A percentile compares a stretch with the other conserved stretches of the same genome.
These are phyloP conservation scores for Leucocoprinus sp. DNA, from an alignment of 768 basidiomycete species.

Conservation along the genomic window DNA sequence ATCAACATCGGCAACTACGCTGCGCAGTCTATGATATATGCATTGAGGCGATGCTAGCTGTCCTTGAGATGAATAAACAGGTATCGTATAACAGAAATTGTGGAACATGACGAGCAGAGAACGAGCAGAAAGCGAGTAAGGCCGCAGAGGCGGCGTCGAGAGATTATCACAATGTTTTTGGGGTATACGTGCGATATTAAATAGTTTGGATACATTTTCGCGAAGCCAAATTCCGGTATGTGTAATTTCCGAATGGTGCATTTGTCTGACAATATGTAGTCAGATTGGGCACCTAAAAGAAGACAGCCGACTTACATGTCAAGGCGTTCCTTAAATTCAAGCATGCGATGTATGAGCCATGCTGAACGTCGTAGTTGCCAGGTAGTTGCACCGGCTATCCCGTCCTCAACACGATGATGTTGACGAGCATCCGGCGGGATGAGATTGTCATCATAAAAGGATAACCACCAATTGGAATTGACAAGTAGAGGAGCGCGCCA, in stretches of 20 bases:
- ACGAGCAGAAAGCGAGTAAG: slow-evolving; percentile 36
- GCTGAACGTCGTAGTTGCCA: slow-evolving; percentile 86
- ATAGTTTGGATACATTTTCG: slow-evolving; percentile 50
- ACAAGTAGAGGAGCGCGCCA: slow-evolving; percentile 80
- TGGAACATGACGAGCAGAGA: slow-evolving; percentile 65
- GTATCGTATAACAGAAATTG: slow-evolving; percentile 74
- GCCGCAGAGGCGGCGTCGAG: slow-evolving; percentile 36
- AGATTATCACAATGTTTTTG: slow-evolving; percentile 55
- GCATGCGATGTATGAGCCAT: slow-evolving; percentile 64
- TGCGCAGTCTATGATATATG: slow-evolving; percentile 38
- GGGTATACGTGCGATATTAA: slow-evolving; percentile 75
- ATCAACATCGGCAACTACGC: slow-evolving; percentile 50
- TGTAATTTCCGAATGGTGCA: slow-evolving; percentile 61
- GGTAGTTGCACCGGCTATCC: slow-evolving; percentile 41
- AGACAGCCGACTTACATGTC: slow-evolving; percentile 40
- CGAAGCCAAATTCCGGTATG: slow-evolving; percentile 66
- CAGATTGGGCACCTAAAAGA: neutral
- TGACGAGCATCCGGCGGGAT: slow-evolving; percentile 40
- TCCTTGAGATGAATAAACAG: slow-evolving; percentile 44
- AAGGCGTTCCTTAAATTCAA: slow-evolving; percentile 65
- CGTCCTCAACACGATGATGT: neutral
- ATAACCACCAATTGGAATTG: slow-evolving; percentile 96
- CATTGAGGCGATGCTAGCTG: slow-evolving; percentile 27
- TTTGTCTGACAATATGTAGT: slow-evolving; percentile 40
- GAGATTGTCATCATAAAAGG: slow-evolving; percentile 65